phyloP scores from a whole-genome alignment of 441 rosid species.

The Erysimum pusillum region DNA sequence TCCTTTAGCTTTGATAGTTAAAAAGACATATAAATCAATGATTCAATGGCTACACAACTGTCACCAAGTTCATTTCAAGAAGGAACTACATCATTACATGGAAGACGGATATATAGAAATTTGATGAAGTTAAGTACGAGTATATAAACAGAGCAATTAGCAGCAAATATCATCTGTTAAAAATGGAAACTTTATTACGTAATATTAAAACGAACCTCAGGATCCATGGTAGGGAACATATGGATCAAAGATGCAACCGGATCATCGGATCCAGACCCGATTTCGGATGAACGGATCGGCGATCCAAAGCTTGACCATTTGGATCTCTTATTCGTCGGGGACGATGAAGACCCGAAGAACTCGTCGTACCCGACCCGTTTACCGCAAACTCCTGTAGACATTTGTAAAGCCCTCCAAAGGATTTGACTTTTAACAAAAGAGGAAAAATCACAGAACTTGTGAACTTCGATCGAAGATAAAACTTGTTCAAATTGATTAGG shows the following conservation, averaged over 20 bases:
- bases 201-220: conserved; percentile 53
- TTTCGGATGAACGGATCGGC: conserved; percentile 48
- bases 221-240: conserved; percentile 62
- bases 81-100: background rate
- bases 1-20: background rate
- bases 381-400: conserved; percentile 67
- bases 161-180: background rate
- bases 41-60: background rate
- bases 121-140: background rate
- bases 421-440: conserved; percentile 1
- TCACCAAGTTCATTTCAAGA: background rate
- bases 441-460: background rate
- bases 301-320: conserved; percentile 56
- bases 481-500: background rate
- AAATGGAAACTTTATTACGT: background rate
- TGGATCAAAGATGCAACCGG: conserved; percentile 47
- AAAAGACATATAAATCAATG: background rate
- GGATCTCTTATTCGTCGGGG: conserved; percentile 56
- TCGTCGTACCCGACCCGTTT: conserved; percentile 65
- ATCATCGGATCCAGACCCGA: conserved; percentile 56
- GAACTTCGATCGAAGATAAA: background rate
- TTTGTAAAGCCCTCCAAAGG: conserved; percentile 45
- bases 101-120: background rate
- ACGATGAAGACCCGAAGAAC: conserved; percentile 56
- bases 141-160: background rate